Evolutionary conservation across 225 moss, liverwort and hornwort genomes (phyloP), one percentile per base, ranked within the genome.

Genomic region (Takakia lepidozioides): DNA sequence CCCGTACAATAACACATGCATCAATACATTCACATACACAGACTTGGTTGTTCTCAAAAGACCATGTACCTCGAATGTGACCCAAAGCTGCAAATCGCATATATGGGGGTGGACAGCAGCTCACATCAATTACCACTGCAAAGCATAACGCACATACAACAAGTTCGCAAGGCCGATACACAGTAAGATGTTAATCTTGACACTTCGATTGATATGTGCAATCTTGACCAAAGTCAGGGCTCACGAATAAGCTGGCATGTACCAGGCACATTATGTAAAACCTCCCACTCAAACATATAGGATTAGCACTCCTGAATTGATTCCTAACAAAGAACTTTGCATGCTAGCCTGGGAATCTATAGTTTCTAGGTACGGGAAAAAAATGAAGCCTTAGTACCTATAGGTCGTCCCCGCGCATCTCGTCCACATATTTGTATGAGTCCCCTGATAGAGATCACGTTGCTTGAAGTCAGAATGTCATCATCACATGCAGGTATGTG

Each of bases 71-170:
- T 73, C 67, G 57, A 48, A 73, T 67, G 28, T 73, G 66, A 40
- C 63, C 73, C 57, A 73, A 34, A 54, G 73, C 73, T 24, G 55
- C 63, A 59, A 67, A 62, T 63, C 73, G 62, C 73, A 73, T 73
- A 46, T 58, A 55, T 17, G 73, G 48, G 19, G 73, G 73, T 37
- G 73, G 73, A 54, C 67, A 67, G 29, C 58, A 63, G 50, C 73
- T 67, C 27, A 63, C 63, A 50, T 73, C 67, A 39, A 73, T 73
- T 6, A 73, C 73, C 53, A 73, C 73, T 73, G 73, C 19, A 41
- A 4, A 4, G 17, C 40, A 41, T 5, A 41, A 16, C 40, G 13
- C 17, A 0, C 23, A 44, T 18, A 45, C 3, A 48, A 11, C 8
- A 35, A 10, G 19, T 10, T 57, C 53, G 6, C 16, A 27, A 25